Evolutionary conservation across 1,284 basidiomycete genomes (phyloP).

Genomic region (Cryptococcus hybrid): DNA sequence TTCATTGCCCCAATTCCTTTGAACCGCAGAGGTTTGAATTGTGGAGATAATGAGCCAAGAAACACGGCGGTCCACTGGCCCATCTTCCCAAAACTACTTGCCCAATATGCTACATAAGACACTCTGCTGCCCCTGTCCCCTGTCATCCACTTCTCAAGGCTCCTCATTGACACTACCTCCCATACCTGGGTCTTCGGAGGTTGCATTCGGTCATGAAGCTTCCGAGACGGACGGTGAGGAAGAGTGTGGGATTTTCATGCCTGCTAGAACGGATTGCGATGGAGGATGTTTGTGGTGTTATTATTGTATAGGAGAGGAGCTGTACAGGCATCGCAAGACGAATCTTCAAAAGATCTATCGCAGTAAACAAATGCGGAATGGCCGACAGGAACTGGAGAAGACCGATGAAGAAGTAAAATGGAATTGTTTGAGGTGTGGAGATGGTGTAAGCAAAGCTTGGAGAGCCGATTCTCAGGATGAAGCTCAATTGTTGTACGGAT

Average conservation of each 20-base stretch:
- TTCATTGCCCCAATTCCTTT: conserved; percentile 17
- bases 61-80: conserved; percentile 36
- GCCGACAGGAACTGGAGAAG: conserved; percentile 1
- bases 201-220: conserved; percentile 8
- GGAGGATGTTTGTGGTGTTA: conserved; percentile 83
- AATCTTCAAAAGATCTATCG: not conserved
- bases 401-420: conserved; percentile 50
- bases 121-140: conserved; percentile 21
- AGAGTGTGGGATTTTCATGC: conserved; percentile 44
- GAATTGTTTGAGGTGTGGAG: conserved; percentile 75
- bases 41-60: not conserved
- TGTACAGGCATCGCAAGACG: conserved; percentile 54
- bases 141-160: conserved; percentile 22
- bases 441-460: conserved; percentile 34
- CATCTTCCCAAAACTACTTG: conserved; percentile 46
- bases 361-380: conserved; percentile 3
- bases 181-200: conserved; percentile 6
- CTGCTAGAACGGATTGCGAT: conserved; percentile 46
- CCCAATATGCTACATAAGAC: conserved; percentile 50
- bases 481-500: not conserved
- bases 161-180: conserved; percentile 25
- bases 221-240: conserved; percentile 15
- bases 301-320: conserved; percentile 75
- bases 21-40: not conserved
- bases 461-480: conserved; percentile 14